phyloP scores from a whole-genome alignment of 2,329 filamentous ascomycete genomes.

The Exophiala viscosa region DNA sequence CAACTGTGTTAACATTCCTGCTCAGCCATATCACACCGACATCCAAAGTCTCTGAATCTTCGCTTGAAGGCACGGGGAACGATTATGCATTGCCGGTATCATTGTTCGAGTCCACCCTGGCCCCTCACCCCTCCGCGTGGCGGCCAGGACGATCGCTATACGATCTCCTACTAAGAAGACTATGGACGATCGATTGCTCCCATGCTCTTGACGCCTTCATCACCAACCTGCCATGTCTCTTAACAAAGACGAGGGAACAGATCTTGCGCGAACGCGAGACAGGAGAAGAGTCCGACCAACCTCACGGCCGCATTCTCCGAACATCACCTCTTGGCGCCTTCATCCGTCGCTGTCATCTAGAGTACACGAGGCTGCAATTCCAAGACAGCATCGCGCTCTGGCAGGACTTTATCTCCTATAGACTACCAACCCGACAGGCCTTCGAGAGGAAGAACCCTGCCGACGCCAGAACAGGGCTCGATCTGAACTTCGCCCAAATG shows the following conservation, averaged over 20 bases:
- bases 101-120: conserved; percentile 48
- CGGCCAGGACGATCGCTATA: conserved; percentile 77
- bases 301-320: conserved; percentile 55
- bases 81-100: conserved; percentile 33
- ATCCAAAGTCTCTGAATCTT: conserved; percentile 32
- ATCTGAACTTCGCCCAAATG: conserved; percentile 60
- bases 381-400: conserved; percentile 74
- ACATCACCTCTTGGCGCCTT: conserved; percentile 80
- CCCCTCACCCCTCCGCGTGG: conserved; percentile 43
- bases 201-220: conserved; percentile 79
- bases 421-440: conserved; percentile 65
- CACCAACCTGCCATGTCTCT: conserved; percentile 52
- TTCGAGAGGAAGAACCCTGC: conserved; percentile 55
- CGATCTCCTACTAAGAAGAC: conserved; percentile 73
- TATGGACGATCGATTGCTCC: conserved; percentile 82
- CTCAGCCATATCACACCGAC: conserved; percentile 62
- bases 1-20: conserved; percentile 75
- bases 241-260: conserved; percentile 62
- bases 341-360: conserved; percentile 69
- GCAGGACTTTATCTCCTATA: conserved; percentile 76
- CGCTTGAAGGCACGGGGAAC: conserved; percentile 21
- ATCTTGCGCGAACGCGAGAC: conserved; percentile 55
- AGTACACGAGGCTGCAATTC: conserved; percentile 77
- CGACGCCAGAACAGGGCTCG: conserved; percentile 51
- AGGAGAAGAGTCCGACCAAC: conserved; percentile 45